A percentile compares a stretch with the other conserved stretches of the same genome.
These are phyloP conservation scores for Salicornia ramosissima DNA, from an alignment of 148 eudicot species.

Conservation along the genomic window DNA sequence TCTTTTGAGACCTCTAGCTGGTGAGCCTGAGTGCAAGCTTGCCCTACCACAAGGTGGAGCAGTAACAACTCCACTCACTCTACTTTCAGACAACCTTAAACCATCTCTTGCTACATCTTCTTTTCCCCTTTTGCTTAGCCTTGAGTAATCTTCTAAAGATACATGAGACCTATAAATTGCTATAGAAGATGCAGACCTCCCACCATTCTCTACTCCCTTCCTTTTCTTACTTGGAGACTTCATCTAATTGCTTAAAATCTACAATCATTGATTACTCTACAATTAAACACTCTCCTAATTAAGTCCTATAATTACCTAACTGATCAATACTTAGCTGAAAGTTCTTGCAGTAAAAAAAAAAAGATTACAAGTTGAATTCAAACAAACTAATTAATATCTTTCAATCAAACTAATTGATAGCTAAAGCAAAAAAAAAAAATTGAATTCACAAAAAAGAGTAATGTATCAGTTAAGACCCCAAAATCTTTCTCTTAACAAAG, in stretches of 20 bases:
- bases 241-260: conserved; percentile 30
- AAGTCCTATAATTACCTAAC: conserved; percentile 18
- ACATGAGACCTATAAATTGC: conserved; percentile 39
- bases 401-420: conserved; percentile 12
- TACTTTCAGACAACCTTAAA: conserved; percentile 28
- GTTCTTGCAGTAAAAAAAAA: background rate
- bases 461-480: background rate
- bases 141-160: conserved; percentile 58
- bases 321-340: conserved; percentile 7
- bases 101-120: conserved; percentile 34
- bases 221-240: conserved; percentile 63
- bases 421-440: too few species aligned
- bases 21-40: conserved; percentile 31
- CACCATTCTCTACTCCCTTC: conserved; percentile 48
- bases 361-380: background rate
- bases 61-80: conserved; percentile 51
- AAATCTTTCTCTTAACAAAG: conserved; percentile 7
- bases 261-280: conserved; percentile 14
- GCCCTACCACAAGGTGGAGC: conserved; percentile 48
- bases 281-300: conserved; percentile 17
- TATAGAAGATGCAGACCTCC: conserved; percentile 14
- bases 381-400: background rate
- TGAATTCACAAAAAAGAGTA: background rate
- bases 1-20: conserved; percentile 55
- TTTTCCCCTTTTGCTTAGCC: conserved; percentile 52